These are phyloP conservation scores for Venturia aucupariae DNA, from an alignment of 2,329 filamentous ascomycete species.

Conservation along the genomic window DNA sequence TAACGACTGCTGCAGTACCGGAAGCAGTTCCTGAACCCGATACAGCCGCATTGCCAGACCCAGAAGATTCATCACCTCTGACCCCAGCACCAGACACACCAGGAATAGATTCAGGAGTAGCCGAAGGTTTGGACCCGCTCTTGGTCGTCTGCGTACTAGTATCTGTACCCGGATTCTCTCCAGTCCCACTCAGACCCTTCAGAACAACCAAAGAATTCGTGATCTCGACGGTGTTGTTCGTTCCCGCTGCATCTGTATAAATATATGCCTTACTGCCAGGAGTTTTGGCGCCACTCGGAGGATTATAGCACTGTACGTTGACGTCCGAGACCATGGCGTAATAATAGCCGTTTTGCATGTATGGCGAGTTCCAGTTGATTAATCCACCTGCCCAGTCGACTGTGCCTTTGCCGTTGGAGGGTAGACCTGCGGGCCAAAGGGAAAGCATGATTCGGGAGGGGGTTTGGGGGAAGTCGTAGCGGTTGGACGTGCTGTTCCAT, in stretches of 20 bases:
- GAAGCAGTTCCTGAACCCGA: not conserved
- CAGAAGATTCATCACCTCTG: slow-evolving; percentile 11
- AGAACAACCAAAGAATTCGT: slow-evolving; percentile 67
- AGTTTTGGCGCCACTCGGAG: slow-evolving; percentile 59
- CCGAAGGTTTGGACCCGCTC: slow-evolving; percentile 20
- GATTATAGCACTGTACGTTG: slow-evolving; percentile 77
- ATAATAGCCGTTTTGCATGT: slow-evolving; percentile 87
- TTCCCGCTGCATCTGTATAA: slow-evolving; percentile 55
- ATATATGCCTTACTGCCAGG: slow-evolving; percentile 59
- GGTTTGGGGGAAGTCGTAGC: slow-evolving; percentile 84
- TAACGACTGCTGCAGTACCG: not conserved
- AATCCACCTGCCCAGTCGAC: slow-evolving; percentile 84
- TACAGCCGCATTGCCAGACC: not conserved
- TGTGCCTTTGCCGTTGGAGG: slow-evolving; percentile 72
- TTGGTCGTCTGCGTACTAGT: slow-evolving; percentile 28
- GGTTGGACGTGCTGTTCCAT: slow-evolving; percentile 74
- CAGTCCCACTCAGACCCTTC: slow-evolving; percentile 71
- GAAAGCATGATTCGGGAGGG: slow-evolving; percentile 86
- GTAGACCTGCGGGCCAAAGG: slow-evolving; percentile 85
- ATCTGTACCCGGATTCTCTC: slow-evolving; percentile 54
- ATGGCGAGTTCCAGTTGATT: slow-evolving; percentile 75
- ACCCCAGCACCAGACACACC: slow-evolving; percentile 43
- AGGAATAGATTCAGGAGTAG: slow-evolving; percentile 41
- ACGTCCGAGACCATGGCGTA: slow-evolving; percentile 72
- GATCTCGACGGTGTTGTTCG: slow-evolving; percentile 70